These are phyloP conservation scores for Solanum sejunctum DNA, from an alignment of 257 asterid species.

Conservation along the genomic window DNA sequence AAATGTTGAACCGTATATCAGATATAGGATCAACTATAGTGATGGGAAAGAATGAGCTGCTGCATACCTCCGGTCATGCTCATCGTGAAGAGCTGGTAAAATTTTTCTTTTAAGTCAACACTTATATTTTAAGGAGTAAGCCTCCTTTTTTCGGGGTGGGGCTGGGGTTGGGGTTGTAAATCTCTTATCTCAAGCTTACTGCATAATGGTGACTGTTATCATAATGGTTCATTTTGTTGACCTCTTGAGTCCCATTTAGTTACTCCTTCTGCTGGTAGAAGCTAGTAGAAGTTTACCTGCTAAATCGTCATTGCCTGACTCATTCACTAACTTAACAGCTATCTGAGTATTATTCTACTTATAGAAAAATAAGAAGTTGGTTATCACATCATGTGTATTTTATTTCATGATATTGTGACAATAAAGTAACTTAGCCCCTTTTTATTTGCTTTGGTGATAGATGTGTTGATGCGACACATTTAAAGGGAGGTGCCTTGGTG, in stretches of 20 bases:
- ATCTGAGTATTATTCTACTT: not conserved
- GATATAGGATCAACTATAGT: constrained; percentile 85
- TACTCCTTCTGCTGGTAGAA: not conserved
- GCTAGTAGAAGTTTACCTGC: not conserved
- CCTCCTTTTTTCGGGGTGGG: not conserved
- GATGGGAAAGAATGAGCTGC: constrained; percentile 90
- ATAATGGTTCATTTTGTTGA: not conserved
- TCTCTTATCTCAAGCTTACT: not conserved
- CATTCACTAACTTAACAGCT: not conserved
- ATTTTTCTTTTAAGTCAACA: constrained; percentile 6
- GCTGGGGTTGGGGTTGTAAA: not conserved
- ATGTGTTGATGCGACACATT: not conserved
- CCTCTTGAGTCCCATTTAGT: not conserved
- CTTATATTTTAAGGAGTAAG: not conserved
- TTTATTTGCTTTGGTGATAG: not conserved
- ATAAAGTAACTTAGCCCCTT: not conserved
- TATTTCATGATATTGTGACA: not conserved
- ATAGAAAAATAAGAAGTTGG: not conserved
- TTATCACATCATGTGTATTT: not conserved
- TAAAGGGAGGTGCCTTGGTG: not conserved
- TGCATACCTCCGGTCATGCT: constrained; percentile 97
- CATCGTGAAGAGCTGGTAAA: constrained; percentile 95
- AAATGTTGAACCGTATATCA: constrained; percentile 89
- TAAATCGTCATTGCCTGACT: not conserved
- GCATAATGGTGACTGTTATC: not conserved